A percentile compares a stretch with the other conserved stretches of the same genome.
Conservation (phyloP, 306 rosid genomes). For the Vachellia pachyceras region DNA sequence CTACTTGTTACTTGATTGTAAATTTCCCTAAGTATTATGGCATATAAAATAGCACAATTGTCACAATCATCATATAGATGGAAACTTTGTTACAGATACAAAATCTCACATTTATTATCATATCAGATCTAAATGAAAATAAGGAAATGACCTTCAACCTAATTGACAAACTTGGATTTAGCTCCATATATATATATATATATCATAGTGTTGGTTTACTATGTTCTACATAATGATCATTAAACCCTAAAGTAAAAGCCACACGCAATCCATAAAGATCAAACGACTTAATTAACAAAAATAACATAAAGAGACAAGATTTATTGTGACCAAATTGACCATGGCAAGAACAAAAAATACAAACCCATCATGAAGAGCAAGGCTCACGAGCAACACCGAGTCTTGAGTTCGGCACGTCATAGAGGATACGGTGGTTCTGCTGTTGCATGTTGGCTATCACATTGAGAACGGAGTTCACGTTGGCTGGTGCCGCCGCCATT, state of each 20-base stretch:
- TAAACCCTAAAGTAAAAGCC: conserved; percentile 33
- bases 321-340: not conserved
- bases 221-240: conserved; percentile 28
- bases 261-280: conserved; percentile 16
- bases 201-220: not conserved
- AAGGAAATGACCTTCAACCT: conserved; percentile 5
- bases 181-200: conserved; percentile 8
- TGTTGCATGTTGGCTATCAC: conserved; percentile 97
- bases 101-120: not conserved
- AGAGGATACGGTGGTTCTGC: conserved; percentile 85
- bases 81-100: conserved; percentile 18
- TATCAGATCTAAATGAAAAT: conserved; percentile 15
- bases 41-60: too few species aligned
- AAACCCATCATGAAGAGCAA: conserved; percentile 51
- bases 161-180: conserved; percentile 15
- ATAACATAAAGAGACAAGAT: conserved; percentile 12
- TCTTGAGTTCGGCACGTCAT: conserved; percentile 79
- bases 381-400: conserved; percentile 85
- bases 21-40: too few species aligned
- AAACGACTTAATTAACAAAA: too few species aligned
- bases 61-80: not conserved
- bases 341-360: too few species aligned
- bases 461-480: conserved; percentile 85
- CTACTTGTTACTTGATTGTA: too few species aligned
- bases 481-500: conserved; percentile 76